phyloP scores from a whole-genome alignment of 495 filamentous ascomycete species.

The Astrocystis sublimbata region DNA sequence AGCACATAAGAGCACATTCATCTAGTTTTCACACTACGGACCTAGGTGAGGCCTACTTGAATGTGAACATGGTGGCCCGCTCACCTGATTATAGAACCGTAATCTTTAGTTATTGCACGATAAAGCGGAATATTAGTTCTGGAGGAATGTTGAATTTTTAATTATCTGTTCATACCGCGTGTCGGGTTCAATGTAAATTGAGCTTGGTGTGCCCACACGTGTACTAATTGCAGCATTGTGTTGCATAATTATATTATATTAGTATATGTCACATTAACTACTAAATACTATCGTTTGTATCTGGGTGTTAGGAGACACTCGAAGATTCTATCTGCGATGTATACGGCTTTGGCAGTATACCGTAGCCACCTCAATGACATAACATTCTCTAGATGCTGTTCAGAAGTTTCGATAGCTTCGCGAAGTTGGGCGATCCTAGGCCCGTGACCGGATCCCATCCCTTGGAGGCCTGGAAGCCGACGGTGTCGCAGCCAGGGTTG shows the following conservation, averaged over 20 bases:
- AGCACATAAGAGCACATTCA: no score
- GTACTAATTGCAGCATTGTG: not conserved
- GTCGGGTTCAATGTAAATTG: not conserved
- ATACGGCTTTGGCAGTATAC: no score
- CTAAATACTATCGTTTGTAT: no score
- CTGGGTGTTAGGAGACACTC: not conserved
- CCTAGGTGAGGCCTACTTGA: no score
- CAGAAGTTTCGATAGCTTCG: slow-evolving; percentile 16
- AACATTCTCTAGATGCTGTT: not conserved
- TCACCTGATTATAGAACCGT: no score
- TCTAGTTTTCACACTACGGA: no score
- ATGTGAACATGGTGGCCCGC: no score
- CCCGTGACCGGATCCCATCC: slow-evolving; percentile 70
- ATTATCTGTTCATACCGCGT: not conserved
- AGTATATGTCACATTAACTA: no score
- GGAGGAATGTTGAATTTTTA: no score
- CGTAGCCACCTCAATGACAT: not conserved
- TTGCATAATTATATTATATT: not conserved
- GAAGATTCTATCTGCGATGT: not conserved
- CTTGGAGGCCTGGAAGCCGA: slow-evolving; percentile 53
- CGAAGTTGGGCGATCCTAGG: slow-evolving; percentile 41
- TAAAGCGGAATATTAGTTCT: no score
- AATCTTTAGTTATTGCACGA: no score
- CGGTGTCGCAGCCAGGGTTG: slow-evolving; percentile 61
- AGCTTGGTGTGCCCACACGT: not conserved